A percentile compares a stretch with the other conserved stretches of the same genome.
These are phyloP conservation scores for Exophiala phaeomuriformis DNA, from an alignment of 2,329 filamentous ascomycete species.

Conservation along the genomic window DNA sequence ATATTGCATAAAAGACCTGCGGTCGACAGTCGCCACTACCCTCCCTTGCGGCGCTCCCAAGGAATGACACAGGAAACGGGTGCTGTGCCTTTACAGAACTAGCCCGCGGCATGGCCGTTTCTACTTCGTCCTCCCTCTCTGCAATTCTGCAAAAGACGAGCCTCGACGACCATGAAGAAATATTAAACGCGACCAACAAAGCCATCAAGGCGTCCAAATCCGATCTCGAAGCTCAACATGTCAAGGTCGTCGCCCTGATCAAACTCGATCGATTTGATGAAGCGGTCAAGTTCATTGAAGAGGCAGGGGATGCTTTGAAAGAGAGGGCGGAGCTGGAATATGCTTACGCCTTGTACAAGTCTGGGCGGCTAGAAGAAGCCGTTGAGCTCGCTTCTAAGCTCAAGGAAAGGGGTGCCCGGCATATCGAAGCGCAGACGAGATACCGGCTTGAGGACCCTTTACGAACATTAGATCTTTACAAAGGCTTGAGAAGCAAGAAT, in stretches of 20 bases:
- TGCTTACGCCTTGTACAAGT: slow-evolving; percentile 58
- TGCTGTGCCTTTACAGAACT: background rate
- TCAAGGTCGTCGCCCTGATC: slow-evolving; percentile 53
- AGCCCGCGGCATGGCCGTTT: slow-evolving; percentile 28
- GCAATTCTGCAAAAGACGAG: slow-evolving; percentile 51
- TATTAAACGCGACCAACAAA: slow-evolving; percentile 52
- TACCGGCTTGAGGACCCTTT: slow-evolving; percentile 57
- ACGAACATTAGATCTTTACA: slow-evolving; percentile 49
- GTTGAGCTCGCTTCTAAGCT: slow-evolving; percentile 43
- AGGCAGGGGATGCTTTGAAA: slow-evolving; percentile 48
- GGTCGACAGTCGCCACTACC: background rate
- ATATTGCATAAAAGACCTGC: background rate
- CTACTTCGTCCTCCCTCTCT: slow-evolving; percentile 42
- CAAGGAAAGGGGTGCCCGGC: slow-evolving; percentile 46
- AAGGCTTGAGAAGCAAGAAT: slow-evolving; percentile 40
- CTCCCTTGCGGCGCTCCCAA: background rate
- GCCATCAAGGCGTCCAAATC: slow-evolving; percentile 51
- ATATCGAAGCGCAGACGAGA: slow-evolving; percentile 55
- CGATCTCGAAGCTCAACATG: slow-evolving; percentile 51
- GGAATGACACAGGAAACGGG: slow-evolving; percentile 4
- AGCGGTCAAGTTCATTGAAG: slow-evolving; percentile 50
- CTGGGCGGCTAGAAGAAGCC: slow-evolving; percentile 49
- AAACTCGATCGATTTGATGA: slow-evolving; percentile 60
- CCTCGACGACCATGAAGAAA: slow-evolving; percentile 56
- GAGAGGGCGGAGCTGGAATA: slow-evolving; percentile 51